Base-by-base conservation (phyloP, 768 basidiomycete species). In the Suillus placidus region DNA sequence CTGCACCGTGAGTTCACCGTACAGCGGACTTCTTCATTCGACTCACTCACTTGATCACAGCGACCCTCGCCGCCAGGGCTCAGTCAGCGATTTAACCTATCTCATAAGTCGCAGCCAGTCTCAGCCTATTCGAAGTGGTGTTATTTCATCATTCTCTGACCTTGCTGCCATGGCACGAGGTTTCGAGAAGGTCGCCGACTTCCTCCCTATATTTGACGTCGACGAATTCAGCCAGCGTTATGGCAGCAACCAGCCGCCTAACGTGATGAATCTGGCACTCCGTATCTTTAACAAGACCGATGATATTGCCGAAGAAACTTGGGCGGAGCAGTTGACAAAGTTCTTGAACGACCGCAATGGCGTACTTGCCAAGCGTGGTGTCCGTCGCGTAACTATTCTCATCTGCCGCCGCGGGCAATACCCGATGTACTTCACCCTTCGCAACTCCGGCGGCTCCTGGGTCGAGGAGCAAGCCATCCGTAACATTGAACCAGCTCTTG, bases 401-500 rank as follows among this genome's bases (percentile, higher is more conserved):
- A 89, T 99, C 68, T 99, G 97, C 81, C 90, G 94, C 60, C 89
- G 86, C 64, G 91, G 91, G 58, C 89, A 92, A 76, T 99, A 99
- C 77, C 97, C 97, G 7, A 87, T 92, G 72, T 99, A 96, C 84
- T 94, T 89, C 82, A 99, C 97, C 60, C 80, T 99, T 18, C 90
- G 97, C 64, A 87, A 90, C 61, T 80, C 82, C 66, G 84, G 87
- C 49, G 88, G 85, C 16, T 76, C 78, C 18, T 99, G 97, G 97
- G 85, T 83, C 58, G 97, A 99, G 83, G 94, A 99, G 76, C 88
- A 94, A 76, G 91, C 95, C 16, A 97, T 99, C 76, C 92, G 97
- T 76, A 97, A 99, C 81, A 95, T 97, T 66, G 97, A 99, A 76
- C 97, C 97, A 26, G 97, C 97, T 32, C 84, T 99, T 49, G 97